Base-by-base conservation (phyloP, 345 rosid genomes). In the Arabidopsis arenosa region DNA sequence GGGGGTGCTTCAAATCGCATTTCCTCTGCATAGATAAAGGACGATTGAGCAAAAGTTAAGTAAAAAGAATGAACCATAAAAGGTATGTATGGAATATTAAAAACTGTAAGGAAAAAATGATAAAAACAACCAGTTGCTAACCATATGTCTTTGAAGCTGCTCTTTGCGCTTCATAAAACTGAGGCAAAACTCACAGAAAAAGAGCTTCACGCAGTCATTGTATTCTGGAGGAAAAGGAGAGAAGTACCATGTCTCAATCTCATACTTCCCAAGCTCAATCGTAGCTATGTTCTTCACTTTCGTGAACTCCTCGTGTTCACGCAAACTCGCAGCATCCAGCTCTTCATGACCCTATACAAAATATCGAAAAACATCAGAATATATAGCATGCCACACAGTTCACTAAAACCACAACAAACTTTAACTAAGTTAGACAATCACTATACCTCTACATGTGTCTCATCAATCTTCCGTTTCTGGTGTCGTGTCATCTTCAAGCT, bases 171-270 rank as follows among this genome's bases (percentile, higher is more conserved):
- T 96, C 98, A 93, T 89, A 78, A 96, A 96, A 82, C 88, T 96
- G 70, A 96, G 89, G 82, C 99, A 93, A 81, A 96, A 96, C 85
- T 96, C 99, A 87, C 99, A 96, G 81, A 96, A 96, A 86, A 81
- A 96, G 73, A 96, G 90, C 97, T 91, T 93, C 82, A 87, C 78
- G 9, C 85, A 92, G 72, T 96, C 99, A 83, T 87, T 96, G 83
- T 92, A 96, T 73, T 96, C 99, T 30, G 99, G 97, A 4, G 97
- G 99, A 76, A 96, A 96, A 10, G 99, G 99, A 28, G 99, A 96
- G 85, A 96, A 96, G 83, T 96, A 96, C 99, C 99, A 96, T 3
- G 99, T 96, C 85, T 96, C 99, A 48, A 96, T 96, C 83, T 96
- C 99, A 70, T 96, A 96, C 77, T 96, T 89, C 78, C 99, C 99